Evolutionary conservation across 129 eudicot species (phyloP).

Genomic region (Escallonia rubra): DNA sequence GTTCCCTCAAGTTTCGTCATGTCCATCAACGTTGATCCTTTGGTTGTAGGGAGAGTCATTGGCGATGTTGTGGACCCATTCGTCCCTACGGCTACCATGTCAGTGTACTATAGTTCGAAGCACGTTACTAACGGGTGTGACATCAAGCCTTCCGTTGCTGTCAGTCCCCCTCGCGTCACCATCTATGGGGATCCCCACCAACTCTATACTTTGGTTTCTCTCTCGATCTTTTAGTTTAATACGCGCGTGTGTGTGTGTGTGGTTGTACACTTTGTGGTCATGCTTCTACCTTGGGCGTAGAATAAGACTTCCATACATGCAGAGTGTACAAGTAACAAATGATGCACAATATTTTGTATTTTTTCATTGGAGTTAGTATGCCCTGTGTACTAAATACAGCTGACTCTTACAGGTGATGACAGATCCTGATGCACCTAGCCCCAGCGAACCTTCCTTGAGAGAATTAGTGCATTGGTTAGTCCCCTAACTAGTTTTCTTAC

Average conservation of each 20-base stretch:
- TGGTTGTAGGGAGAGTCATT: conserved; percentile 42
- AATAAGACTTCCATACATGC: no score
- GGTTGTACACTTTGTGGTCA: no score
- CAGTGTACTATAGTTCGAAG: conserved; percentile 25
- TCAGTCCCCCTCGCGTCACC: conserved; percentile 21
- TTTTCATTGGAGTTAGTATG: background rate
- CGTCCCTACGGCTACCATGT: conserved; percentile 31
- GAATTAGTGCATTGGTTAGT: conserved; percentile 52
- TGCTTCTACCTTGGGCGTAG: no score
- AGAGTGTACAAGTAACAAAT: no score
- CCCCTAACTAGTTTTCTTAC: background rate
- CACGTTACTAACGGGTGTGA: conserved; percentile 44
- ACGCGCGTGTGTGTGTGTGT: background rate
- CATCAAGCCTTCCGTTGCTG: conserved; percentile 40
- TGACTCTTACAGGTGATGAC: conserved; percentile 34
- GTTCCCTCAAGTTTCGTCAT: background rate
- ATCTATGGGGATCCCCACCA: conserved; percentile 26
- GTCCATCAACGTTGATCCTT: conserved; percentile 33
- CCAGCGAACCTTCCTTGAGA: conserved; percentile 42
- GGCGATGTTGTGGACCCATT: conserved; percentile 54
- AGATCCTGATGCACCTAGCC: conserved; percentile 66
- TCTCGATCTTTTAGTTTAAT: background rate
- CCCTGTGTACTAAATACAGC: background rate
- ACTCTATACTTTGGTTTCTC: conserved; percentile 37
- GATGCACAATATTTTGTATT: background rate